Evolutionary conservation across 1,284 basidiomycete species (phyloP).

Genomic region (Microbotryum silenes-acaulis): DNA sequence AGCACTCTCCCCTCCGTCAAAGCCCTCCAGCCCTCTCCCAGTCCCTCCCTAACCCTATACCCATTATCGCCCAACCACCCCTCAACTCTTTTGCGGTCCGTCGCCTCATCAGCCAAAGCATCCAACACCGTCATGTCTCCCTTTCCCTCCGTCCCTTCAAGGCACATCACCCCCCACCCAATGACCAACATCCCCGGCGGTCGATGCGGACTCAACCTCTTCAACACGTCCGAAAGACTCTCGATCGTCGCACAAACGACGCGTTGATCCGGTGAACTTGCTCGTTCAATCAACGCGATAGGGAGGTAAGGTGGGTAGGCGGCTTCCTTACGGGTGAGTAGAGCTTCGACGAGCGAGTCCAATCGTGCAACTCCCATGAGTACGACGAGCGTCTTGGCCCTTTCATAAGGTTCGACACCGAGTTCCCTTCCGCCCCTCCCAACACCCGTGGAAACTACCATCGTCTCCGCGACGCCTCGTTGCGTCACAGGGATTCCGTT

Average conservation of each 20-base stretch:
- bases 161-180: constrained; percentile 65
- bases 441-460: constrained; percentile 88
- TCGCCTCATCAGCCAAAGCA: constrained; percentile 38
- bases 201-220: constrained; percentile 70
- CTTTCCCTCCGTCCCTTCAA: constrained; percentile 43
- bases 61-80: constrained; percentile 52
- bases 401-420: constrained; percentile 74
- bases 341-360: constrained; percentile 11
- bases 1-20: constrained; percentile 1
- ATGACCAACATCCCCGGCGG: constrained; percentile 94
- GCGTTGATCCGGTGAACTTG: constrained; percentile 83
- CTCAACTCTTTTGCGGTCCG: constrained; percentile 50
- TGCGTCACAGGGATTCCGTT: constrained; percentile 90
- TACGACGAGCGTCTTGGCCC: constrained; percentile 68
- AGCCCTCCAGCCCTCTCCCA: constrained; percentile 39
- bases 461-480: constrained; percentile 80
- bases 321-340: constrained; percentile 12
- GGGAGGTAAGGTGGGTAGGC: constrained; percentile 70
- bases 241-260: constrained; percentile 71
- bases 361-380: constrained; percentile 88
- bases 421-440: constrained; percentile 80
- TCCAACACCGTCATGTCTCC: constrained; percentile 50
- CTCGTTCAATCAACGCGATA: constrained; percentile 88
- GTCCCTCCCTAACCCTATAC: constrained; percentile 51
- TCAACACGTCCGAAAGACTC: constrained; percentile 63